These are phyloP conservation scores for Epichloe amarillans DNA, from an alignment of 2,329 filamentous ascomycete species.

Conservation along the genomic window DNA sequence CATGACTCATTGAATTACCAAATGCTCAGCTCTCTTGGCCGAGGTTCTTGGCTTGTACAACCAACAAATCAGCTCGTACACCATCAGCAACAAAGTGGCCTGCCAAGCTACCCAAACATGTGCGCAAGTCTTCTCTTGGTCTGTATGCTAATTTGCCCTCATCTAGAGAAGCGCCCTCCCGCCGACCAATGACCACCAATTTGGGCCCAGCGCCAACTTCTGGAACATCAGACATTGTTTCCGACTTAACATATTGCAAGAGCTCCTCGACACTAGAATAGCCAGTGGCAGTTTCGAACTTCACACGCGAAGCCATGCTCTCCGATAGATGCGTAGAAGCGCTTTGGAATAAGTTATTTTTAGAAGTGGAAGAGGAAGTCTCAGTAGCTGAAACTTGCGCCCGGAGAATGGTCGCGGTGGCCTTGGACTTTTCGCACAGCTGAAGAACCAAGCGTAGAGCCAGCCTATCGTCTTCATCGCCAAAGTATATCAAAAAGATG, in stretches of 20 bases:
- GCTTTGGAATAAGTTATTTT: slow-evolving; percentile 6
- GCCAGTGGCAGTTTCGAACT: slow-evolving; percentile 9
- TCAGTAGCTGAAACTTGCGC: neutral
- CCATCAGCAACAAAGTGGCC: slow-evolving; percentile 11
- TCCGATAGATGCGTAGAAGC: slow-evolving; percentile 5
- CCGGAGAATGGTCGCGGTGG: slow-evolving; percentile 62
- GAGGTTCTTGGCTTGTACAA: slow-evolving; percentile 18
- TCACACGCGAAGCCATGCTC: slow-evolving; percentile 9
- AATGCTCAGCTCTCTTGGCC: neutral
- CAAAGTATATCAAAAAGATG: slow-evolving; percentile 78
- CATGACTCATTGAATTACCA: neutral
- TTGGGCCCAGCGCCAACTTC: slow-evolving; percentile 6
- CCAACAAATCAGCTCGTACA: slow-evolving; percentile 13
- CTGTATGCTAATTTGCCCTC: slow-evolving; percentile 11
- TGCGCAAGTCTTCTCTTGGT: slow-evolving; percentile 9
- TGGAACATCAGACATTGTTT: slow-evolving; percentile 1
- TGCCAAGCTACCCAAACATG: slow-evolving; percentile 13
- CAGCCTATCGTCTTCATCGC: slow-evolving; percentile 66
- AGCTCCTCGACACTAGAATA: slow-evolving; percentile 12
- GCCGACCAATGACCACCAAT: slow-evolving; percentile 13
- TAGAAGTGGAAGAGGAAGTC: slow-evolving; percentile 1
- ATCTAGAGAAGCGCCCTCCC: slow-evolving; percentile 8
- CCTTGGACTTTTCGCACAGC: slow-evolving; percentile 62
- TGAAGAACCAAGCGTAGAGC: slow-evolving; percentile 75
- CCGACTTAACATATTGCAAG: slow-evolving; percentile 9